phyloP scores from a whole-genome alignment of 2,329 filamentous ascomycete genomes.

The Epichloe sp. region DNA sequence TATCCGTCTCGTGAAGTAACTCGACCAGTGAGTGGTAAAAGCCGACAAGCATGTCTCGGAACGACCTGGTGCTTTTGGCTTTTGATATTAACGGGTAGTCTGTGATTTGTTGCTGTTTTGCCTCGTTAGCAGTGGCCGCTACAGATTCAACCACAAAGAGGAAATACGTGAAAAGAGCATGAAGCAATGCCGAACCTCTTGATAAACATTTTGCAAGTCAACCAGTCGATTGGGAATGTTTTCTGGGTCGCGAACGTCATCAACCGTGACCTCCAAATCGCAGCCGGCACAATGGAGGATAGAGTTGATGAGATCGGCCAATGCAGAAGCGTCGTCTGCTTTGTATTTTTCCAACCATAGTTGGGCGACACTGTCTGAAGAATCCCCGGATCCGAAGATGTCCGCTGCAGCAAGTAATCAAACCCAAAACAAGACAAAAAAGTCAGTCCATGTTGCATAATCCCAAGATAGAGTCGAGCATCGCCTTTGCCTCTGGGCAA shows the following conservation, averaged over 20 bases:
- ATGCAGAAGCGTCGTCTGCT: constrained; percentile 37
- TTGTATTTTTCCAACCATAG: constrained; percentile 48
- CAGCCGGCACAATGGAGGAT: constrained; percentile 65
- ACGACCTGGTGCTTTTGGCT: constrained; percentile 60
- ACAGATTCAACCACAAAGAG: background rate
- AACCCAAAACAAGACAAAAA: background rate
- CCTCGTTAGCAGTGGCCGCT: constrained; percentile 15
- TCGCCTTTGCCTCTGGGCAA: background rate
- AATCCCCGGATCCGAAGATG: constrained; percentile 47
- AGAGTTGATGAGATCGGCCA: constrained; percentile 54
- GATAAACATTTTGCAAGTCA: constrained; percentile 81
- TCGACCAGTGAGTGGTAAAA: constrained; percentile 71
- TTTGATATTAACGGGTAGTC: constrained; percentile 88
- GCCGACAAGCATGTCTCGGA: constrained; percentile 61
- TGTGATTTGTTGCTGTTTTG: constrained; percentile 52
- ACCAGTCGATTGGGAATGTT: constrained; percentile 65
- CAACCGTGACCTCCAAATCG: constrained; percentile 59
- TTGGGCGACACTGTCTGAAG: constrained; percentile 42
- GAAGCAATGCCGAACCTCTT: constrained; percentile 44
- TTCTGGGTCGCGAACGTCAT: constrained; percentile 83
- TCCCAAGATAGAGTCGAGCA: background rate
- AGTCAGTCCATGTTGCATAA: background rate
- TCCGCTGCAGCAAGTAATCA: constrained; percentile 34
- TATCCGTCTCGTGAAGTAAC: constrained; percentile 67
- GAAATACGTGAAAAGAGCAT: background rate